Conservation (phyloP, 495 filamentous ascomycete genomes). For the Penicillium odoratum region DNA sequence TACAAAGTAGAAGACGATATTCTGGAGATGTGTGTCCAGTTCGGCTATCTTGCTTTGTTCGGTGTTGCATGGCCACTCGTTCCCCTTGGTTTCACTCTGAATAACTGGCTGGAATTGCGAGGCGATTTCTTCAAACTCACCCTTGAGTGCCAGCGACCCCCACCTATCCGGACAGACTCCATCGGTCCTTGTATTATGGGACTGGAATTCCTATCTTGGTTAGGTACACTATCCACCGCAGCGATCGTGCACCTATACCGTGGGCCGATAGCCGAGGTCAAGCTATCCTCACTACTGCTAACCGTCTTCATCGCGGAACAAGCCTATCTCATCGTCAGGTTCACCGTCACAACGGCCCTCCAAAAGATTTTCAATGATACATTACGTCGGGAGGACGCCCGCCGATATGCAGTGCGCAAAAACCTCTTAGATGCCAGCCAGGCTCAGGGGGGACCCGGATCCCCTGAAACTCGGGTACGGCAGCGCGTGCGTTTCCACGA, state of each 20-base stretch:
- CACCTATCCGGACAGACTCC: constrained; percentile 82
- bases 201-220: constrained; percentile 84
- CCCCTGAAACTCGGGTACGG: constrained; percentile 18
- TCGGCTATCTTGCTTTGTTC: constrained; percentile 83
- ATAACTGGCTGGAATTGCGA: constrained; percentile 94
- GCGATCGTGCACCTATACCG: constrained; percentile 87
- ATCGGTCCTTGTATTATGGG: constrained; percentile 90
- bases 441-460: constrained; percentile 6
- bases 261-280: constrained; percentile 60
- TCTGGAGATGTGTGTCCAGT: constrained; percentile 49
- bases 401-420: constrained; percentile 71
- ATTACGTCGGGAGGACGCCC: constrained; percentile 69
- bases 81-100: constrained; percentile 80
- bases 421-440: constrained; percentile 52
- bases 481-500: constrained; percentile 43
- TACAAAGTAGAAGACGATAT: constrained; percentile 72
- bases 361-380: constrained; percentile 75
- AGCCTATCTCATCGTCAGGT: constrained; percentile 68
- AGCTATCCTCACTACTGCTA: constrained; percentile 71
- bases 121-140: constrained; percentile 93
- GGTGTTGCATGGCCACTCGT: constrained; percentile 91
- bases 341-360: constrained; percentile 64
- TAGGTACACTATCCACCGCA: constrained; percentile 80
- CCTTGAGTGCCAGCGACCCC: constrained; percentile 81
- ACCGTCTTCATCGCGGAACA: constrained; percentile 82